Percentiles rank a stretch among this genome's conserved stretches.
phyloP scores from a whole-genome alignment of 225 moss, liverwort and hornwort genomes.

The Thuidium tamariscinum region DNA sequence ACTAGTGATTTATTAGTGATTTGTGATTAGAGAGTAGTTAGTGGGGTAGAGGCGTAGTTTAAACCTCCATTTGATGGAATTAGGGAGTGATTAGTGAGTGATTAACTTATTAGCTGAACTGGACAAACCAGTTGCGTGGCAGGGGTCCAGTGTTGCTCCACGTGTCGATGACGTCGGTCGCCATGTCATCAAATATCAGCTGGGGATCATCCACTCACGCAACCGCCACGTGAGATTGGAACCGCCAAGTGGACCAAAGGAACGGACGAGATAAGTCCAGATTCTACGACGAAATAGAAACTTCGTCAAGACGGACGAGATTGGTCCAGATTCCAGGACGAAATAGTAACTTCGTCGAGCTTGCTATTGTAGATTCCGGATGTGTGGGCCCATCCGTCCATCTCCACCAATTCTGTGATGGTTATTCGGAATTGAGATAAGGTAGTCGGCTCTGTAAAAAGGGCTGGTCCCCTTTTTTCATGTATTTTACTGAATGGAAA shows the following conservation, averaged over 20 bases:
- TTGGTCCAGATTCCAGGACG: not conserved
- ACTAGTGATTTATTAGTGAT: not conserved
- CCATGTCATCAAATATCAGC: not conserved
- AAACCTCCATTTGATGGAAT: no score
- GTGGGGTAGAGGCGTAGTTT: no score
- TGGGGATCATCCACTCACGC: no score
- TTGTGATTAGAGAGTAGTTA: no score
- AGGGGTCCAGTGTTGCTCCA: not conserved
- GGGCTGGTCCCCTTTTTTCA: no score
- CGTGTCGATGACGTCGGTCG: not conserved
- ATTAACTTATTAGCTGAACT: not conserved
- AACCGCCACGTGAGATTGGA: not conserved
- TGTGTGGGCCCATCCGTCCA: not conserved
- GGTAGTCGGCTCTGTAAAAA: no score
- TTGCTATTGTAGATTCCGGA: not conserved
- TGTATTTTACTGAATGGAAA: no score
- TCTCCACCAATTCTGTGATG: not conserved
- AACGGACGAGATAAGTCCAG: not conserved
- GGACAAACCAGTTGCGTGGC: not conserved
- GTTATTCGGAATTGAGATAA: not conserved
- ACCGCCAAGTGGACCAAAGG: not conserved
- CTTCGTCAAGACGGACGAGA: not conserved
- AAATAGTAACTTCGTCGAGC: not conserved
- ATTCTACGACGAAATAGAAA: not conserved
- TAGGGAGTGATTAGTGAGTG: not conserved